Evolutionary conservation across 148 eudicot species (phyloP).

Genomic region (Rhododendron ferrugineum): DNA sequence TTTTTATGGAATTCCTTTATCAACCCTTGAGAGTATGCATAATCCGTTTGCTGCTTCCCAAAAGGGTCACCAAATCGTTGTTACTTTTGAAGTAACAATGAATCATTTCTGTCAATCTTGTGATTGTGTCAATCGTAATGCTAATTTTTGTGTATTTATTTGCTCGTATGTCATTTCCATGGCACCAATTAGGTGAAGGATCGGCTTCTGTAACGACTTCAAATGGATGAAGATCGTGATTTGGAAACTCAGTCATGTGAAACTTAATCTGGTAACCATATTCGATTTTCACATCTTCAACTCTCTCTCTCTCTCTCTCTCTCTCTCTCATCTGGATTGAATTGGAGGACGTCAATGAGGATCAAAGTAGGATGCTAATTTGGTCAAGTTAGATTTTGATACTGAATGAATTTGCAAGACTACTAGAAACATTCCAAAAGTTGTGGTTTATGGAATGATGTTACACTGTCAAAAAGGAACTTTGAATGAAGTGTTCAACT

Average conservation of each 20-base stretch:
- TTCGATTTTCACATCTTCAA: neutral
- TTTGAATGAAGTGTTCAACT: neutral
- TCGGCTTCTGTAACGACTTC: neutral
- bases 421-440: neutral
- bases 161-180: neutral
- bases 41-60: too few species aligned
- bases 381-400: neutral
- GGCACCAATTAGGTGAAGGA: neutral
- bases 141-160: neutral
- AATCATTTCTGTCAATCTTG: neutral
- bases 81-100: too few species aligned
- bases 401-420: neutral
- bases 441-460: neutral
- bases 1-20: too few species aligned
- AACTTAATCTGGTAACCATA: neutral
- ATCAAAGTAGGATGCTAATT: too few species aligned
- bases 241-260: neutral
- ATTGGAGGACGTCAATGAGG: too few species aligned
- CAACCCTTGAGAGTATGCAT: too few species aligned
- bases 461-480: neutral
- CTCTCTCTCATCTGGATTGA: too few species aligned
- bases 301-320: too few species aligned
- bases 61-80: too few species aligned
- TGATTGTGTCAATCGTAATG: neutral
- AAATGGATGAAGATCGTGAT: constrained; percentile 7